phyloP scores from a whole-genome alignment of 495 filamentous ascomycete species.

The Daldinia concentrica region DNA sequence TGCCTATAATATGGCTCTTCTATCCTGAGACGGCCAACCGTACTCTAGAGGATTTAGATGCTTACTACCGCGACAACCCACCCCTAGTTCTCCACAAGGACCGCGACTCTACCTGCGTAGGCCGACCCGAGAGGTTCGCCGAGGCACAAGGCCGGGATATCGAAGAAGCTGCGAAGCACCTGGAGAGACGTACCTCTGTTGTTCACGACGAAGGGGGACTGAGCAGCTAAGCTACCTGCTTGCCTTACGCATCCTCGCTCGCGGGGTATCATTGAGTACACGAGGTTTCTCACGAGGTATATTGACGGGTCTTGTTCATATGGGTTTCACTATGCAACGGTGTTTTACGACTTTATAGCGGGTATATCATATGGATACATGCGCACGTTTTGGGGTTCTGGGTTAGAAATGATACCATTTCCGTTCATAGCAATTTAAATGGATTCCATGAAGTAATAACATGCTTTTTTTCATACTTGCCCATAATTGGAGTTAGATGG shows the following conservation, averaged over 20 bases:
- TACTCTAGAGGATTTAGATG: slow-evolving; percentile 57
- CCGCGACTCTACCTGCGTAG: slow-evolving; percentile 31
- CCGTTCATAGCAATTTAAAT: not conserved
- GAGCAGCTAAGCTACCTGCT: slow-evolving; percentile 10
- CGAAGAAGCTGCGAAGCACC: slow-evolving; percentile 34
- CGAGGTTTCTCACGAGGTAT: not conserved
- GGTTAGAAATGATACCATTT: slow-evolving; percentile 2
- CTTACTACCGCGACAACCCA: slow-evolving; percentile 57
- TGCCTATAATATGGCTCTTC: slow-evolving; percentile 70
- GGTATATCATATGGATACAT: not conserved
- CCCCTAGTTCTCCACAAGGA: slow-evolving; percentile 53
- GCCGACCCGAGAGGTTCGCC: slow-evolving; percentile 41
- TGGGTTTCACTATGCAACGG: not conserved
- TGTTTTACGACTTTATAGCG: slow-evolving; percentile 1
- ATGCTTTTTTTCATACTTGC: too few relatives aligned
- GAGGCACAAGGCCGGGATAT: slow-evolving; percentile 39
- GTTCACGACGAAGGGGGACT: slow-evolving; percentile 20
- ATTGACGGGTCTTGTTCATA: not conserved
- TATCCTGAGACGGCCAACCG: slow-evolving; percentile 64
- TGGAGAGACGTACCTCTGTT: slow-evolving; percentile 24
- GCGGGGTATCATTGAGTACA: not conserved
- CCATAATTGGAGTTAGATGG: too few relatives aligned
- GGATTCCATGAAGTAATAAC: not conserved
- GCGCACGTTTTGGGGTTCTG: not conserved
- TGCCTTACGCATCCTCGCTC: not conserved